Base-by-base conservation (phyloP, 2,329 filamentous ascomycete species). In the Penicillium decumbens region DNA sequence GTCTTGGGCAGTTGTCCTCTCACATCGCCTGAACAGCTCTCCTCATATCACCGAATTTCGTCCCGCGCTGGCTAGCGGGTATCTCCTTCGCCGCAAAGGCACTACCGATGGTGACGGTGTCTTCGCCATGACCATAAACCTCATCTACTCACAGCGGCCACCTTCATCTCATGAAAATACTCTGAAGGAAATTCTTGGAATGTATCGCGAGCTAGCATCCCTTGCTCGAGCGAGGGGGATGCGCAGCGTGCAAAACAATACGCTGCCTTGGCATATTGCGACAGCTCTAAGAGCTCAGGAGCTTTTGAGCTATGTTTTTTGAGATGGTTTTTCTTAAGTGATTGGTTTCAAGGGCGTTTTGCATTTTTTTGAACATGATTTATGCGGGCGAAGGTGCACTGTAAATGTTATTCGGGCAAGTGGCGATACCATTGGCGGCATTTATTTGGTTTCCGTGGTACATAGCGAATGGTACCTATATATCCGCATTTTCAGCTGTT, bases 1-100 rank as follows among this genome's bases (percentile, higher is more conserved):
- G 54, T 78, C 78, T 0, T 84, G 80, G 79, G 75, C 73, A 28
- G 66, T 83, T 6, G 72, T 82, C 18, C 70, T 84, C 49, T 76
- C 75, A 0, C 77, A 79, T 57, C 74, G 70, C 25, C 58, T 73
- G 29, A 72, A 72, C 49, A 69, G 65, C 49, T 71, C 72, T 3
- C 63, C 65, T 0, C 70, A 70, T 41, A 57, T 75, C 30, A 69
- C 69, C 6, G 70, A 73, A 44, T 70, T 69, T 56, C 67, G 69
- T 20, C 72, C 73, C 20, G 68, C 72, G 6, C 56, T 75, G 35
- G 66, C 67, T n/a, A 77, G 72, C 50, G 75, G 72, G 20, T 74
- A 75, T 57, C 64, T 78, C 3, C 61, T 78, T 38, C 75, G 75
- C 45, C 71, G 74, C 30, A 71, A 67, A 43, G 72, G 72, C 6